phyloP scores from a whole-genome alignment of 192 early-diverging fungal genomes.

The Umbelopsis sp. region DNA sequence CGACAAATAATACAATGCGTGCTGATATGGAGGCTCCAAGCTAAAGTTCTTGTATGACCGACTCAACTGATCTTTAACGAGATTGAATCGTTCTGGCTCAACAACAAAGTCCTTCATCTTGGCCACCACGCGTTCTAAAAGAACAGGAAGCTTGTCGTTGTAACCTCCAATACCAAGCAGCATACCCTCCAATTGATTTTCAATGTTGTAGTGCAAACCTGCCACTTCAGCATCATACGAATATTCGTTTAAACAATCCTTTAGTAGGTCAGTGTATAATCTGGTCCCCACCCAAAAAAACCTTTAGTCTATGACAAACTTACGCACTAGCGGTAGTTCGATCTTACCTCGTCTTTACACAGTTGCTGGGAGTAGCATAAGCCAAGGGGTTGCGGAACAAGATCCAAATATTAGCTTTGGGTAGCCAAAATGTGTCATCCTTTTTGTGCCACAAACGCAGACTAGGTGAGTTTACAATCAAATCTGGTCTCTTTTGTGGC shows the following conservation, averaged over 20 bases:
- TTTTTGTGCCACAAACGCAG: constrained; percentile 91
- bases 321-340: not conserved
- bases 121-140: constrained; percentile 72
- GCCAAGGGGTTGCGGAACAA: constrained; percentile 72
- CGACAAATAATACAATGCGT: constrained; percentile 63
- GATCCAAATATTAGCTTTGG: constrained; percentile 82
- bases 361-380: constrained; percentile 74
- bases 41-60: constrained; percentile 62
- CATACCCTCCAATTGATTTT: constrained; percentile 73
- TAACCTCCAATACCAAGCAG: constrained; percentile 77
- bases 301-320: not conserved
- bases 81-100: constrained; percentile 71
- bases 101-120: constrained; percentile 68
- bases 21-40: constrained; percentile 69
- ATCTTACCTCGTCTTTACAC: constrained; percentile 51
- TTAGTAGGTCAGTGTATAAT: constrained; percentile 78
- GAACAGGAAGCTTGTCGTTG: constrained; percentile 80
- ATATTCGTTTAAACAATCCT: constrained; percentile 84
- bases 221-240: constrained; percentile 91
- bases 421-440: constrained; percentile 92
- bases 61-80: constrained; percentile 71
- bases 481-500: constrained; percentile 43
- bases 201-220: constrained; percentile 78
- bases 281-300: not conserved
- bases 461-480: constrained; percentile 61